Evolutionary conservation across 176 grass and related monocot species (phyloP).

Genomic region (Leersia perrieri): DNA sequence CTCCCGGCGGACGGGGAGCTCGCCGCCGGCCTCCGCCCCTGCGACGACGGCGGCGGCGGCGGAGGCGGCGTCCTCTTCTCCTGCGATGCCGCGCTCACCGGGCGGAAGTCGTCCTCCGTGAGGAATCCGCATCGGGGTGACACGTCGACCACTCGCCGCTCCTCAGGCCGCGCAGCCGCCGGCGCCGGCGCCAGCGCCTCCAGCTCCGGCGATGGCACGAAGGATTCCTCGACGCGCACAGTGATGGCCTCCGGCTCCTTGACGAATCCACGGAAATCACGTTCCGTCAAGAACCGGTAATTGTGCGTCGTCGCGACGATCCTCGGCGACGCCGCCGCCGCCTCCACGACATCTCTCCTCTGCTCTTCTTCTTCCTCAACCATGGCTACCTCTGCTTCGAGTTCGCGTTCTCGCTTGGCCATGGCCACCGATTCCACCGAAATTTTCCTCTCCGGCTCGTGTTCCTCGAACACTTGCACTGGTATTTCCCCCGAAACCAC

Average conservation of each 20-base stretch:
- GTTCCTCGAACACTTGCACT: not conserved
- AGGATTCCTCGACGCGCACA: slow-evolving; percentile 58
- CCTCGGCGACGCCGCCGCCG: not conserved
- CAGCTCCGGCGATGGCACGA: slow-evolving; percentile 11
- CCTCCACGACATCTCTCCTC: not conserved
- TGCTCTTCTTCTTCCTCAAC: not conserved
- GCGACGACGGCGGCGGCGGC: no score
- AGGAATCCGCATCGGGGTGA: slow-evolving; percentile 6
- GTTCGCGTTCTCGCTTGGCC: not conserved
- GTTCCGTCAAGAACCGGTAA: slow-evolving; percentile 63
- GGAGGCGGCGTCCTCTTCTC: slow-evolving; percentile 22
- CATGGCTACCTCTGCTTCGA: slow-evolving; percentile 9
- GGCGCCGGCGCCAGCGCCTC: not conserved
- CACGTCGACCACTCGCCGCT: slow-evolving; percentile 17
- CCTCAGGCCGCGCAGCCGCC: slow-evolving; percentile 13
- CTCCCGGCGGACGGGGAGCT: slow-evolving; percentile 8
- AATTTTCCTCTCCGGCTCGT: not conserved
- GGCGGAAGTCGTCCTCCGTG: slow-evolving; percentile 15
- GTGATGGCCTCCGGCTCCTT: slow-evolving; percentile 66
- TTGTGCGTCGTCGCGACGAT: slow-evolving; percentile 48
- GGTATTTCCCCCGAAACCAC: not conserved
- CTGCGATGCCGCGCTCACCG: slow-evolving; percentile 19
- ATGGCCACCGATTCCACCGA: not conserved
- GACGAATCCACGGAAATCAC: slow-evolving; percentile 72
- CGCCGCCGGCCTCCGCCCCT: not conserved